A percentile compares a stretch with the other conserved stretches of the same genome.
These are phyloP conservation scores for Evernia prunastri DNA, from an alignment of 495 filamentous ascomycete species.

Conservation along the genomic window DNA sequence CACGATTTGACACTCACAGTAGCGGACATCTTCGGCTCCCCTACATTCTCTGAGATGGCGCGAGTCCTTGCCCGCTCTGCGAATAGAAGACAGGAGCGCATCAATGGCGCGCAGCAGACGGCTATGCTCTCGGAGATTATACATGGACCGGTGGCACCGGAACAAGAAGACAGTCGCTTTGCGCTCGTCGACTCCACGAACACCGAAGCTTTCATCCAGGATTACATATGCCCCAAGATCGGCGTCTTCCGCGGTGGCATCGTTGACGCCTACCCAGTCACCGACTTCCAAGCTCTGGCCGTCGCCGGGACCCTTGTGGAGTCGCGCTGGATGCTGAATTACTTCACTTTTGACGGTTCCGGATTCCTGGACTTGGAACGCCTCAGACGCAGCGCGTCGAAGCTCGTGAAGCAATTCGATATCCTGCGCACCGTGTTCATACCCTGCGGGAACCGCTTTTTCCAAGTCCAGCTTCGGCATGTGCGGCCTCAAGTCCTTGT, in stretches of 20 bases:
- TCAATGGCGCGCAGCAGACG: constrained; percentile 22
- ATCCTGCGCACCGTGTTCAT: constrained; percentile 68
- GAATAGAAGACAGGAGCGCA: constrained; percentile 18
- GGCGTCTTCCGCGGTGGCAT: constrained; percentile 51
- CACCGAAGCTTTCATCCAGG: constrained; percentile 40
- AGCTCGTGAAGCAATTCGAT: constrained; percentile 49
- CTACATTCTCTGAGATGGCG: constrained; percentile 44
- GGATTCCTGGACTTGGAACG: constrained; percentile 42
- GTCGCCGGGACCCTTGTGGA: constrained; percentile 52
- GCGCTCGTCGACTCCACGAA: constrained; percentile 38
- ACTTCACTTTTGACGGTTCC: constrained; percentile 50
- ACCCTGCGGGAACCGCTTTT: constrained; percentile 46
- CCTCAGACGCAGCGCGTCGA: constrained; percentile 41
- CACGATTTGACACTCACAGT: constrained; percentile 51
- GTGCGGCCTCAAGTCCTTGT: constrained; percentile 47
- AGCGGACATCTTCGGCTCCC: constrained; percentile 44
- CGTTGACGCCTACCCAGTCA: constrained; percentile 52
- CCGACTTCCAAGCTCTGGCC: constrained; percentile 59
- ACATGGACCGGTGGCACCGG: not conserved
- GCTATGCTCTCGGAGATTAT: constrained; percentile 11
- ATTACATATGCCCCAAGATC: constrained; percentile 48
- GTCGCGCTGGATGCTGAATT: constrained; percentile 49
- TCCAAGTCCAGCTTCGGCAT: constrained; percentile 55
- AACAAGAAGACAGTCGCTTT: constrained; percentile 26
- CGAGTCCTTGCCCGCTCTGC: constrained; percentile 29